Percentiles rank a stretch among this genome's conserved stretches.
phyloP scores from a whole-genome alignment of 169 alveolate species.

The Prorocentrum cordatum region DNA sequence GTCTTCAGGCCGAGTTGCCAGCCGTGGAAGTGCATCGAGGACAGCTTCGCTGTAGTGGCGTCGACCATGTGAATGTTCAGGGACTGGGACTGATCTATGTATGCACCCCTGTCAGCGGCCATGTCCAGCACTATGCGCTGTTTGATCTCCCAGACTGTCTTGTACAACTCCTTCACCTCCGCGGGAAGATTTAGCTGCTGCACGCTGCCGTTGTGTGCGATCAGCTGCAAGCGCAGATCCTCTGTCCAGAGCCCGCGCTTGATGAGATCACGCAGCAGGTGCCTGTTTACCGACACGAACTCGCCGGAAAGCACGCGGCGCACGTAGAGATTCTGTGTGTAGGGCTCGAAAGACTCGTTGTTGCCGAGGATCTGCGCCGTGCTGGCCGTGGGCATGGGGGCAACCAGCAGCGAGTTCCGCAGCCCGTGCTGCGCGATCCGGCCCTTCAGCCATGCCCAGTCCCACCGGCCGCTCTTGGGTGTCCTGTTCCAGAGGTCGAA shows the following conservation, averaged over 20 bases:
- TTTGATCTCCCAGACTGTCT: constrained; percentile 99
- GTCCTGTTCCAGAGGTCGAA: constrained; percentile 94
- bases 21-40: constrained; percentile 97
- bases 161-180: constrained; percentile 80
- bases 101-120: constrained; percentile 90
- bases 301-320: constrained; percentile 95
- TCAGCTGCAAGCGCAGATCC: constrained; percentile 80
- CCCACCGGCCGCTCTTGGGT: constrained; percentile 76
- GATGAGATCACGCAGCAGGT: constrained; percentile 90
- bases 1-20: constrained; percentile 96
- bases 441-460: constrained; percentile 90
- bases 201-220: constrained; percentile 92
- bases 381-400: constrained; percentile 99
- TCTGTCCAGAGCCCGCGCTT: constrained; percentile 90
- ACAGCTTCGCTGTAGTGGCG: constrained; percentile 90
- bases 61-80: constrained; percentile 91
- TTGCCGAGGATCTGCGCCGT: constrained; percentile 96
- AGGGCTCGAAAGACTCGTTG: constrained; percentile 85
- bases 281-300: constrained; percentile 92
- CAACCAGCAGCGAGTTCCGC: constrained; percentile 92
- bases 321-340: constrained; percentile 93
- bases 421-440: constrained; percentile 88
- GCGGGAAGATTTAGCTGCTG: constrained; percentile 88
- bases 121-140: constrained; percentile 90
- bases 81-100: constrained; percentile 83